A percentile compares a stretch with the other conserved stretches of the same genome.
These are phyloP conservation scores for Populus hybrid DNA, from an alignment of 441 rosid species.

Conservation along the genomic window DNA sequence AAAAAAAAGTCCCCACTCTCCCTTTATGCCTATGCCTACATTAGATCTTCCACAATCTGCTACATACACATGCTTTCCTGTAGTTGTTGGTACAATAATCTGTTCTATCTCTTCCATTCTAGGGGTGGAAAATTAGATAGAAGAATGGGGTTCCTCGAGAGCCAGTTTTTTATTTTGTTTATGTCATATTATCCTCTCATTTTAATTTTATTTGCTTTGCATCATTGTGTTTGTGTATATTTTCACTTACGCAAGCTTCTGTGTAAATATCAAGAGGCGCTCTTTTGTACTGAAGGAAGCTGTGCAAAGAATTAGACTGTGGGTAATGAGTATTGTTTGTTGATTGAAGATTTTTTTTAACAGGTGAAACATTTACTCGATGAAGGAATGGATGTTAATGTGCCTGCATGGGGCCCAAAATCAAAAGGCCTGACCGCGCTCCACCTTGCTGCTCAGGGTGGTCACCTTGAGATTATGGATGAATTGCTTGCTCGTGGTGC, in stretches of 20 bases:
- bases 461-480: conserved; percentile 81
- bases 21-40: neutral
- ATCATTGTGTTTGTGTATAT: neutral
- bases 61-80: neutral
- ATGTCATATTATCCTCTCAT: too few species aligned
- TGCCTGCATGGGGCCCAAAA: conserved; percentile 76
- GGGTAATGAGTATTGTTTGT: neutral
- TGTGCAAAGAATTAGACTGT: neutral
- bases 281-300: neutral
- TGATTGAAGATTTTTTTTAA: conserved; percentile 12
- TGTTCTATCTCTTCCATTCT: neutral
- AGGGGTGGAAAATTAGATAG: neutral
- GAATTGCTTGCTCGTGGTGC: conserved; percentile 84
- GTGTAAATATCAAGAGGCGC: neutral
- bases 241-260: neutral
- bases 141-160: neutral
- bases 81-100: neutral
- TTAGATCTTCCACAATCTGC: neutral
- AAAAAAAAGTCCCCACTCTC: neutral
- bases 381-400: conserved; percentile 74
- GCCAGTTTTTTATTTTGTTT: neutral
- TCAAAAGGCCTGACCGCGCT: conserved; percentile 80
- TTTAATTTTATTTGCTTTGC: neutral
- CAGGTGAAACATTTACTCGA: conserved; percentile 69
- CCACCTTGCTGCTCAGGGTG: conserved; percentile 94